phyloP scores from a whole-genome alignment of 202 grass and related monocot species.

The Setaria viridis region DNA sequence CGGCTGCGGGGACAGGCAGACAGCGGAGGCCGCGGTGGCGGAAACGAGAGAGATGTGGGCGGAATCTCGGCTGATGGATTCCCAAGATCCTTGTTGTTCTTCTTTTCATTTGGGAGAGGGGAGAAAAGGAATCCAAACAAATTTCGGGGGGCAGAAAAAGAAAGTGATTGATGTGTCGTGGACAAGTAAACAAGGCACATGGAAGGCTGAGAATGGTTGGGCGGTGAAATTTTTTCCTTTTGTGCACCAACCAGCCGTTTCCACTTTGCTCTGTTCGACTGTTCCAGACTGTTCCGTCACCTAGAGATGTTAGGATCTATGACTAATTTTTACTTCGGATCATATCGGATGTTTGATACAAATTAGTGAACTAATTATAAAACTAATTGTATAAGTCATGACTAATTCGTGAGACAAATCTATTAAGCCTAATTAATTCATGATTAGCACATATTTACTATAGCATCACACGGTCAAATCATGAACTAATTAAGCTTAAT shows the following conservation, averaged over 20 bases:
- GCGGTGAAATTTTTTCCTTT: neutral
- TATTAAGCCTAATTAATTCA: too few relatives aligned
- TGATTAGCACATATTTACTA: too few relatives aligned
- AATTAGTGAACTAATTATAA: too few relatives aligned
- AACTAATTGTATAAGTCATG: too few relatives aligned
- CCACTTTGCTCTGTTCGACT: neutral
- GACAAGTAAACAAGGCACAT: neutral
- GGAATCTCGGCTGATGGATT: slow-evolving; percentile 22
- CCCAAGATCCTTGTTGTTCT: neutral
- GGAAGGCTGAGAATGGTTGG: neutral
- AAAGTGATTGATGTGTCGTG: neutral
- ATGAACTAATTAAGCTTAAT: too few relatives aligned
- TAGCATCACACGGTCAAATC: too few relatives aligned
- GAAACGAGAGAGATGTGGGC: neutral
- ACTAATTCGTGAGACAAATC: too few relatives aligned
- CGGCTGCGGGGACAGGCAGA: slow-evolving; percentile 21
- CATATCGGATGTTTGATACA: too few relatives aligned
- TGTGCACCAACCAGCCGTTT: neutral
- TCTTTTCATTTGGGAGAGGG: neutral
- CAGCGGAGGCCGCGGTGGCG: neutral
- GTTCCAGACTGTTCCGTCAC: neutral
- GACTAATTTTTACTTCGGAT: too few relatives aligned
- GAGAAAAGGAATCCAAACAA: neutral
- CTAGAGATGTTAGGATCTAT: too few relatives aligned
- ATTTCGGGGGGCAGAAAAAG: neutral